phyloP scores from a whole-genome alignment of 176 grass and related monocot genomes.

The Triticum urartu region DNA sequence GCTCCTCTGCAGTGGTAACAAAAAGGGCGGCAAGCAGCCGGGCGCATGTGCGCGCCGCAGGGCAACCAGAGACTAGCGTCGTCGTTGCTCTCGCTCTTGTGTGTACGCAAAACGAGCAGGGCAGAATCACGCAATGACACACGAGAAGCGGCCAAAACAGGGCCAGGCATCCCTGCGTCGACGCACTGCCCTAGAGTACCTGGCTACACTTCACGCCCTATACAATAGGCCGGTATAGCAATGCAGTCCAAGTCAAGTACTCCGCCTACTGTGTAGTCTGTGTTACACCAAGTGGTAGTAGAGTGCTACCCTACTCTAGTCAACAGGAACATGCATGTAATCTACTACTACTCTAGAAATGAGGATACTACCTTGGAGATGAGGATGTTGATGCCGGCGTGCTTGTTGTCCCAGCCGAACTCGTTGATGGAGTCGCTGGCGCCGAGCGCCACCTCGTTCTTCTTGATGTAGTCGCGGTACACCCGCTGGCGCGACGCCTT shows the following conservation, averaged over 20 bases:
- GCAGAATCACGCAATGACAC: neutral
- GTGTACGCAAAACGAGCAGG: neutral
- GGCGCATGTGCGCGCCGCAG: neutral
- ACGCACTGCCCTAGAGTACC: neutral
- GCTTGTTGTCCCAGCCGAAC: conserved; percentile 98
- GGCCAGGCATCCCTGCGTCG: neutral
- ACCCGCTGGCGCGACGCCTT: conserved; percentile 56
- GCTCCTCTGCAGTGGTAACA: no score
- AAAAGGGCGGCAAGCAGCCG: neutral
- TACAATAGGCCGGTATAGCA: neutral
- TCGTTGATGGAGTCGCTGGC: conserved; percentile 74
- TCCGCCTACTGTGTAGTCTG: no score
- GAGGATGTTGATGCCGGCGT: conserved; percentile 93
- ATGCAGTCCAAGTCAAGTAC: no score
- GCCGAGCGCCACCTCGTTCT: conserved; percentile 75
- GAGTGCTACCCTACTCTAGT: neutral
- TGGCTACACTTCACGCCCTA: neutral
- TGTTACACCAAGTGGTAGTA: neutral
- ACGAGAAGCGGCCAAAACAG: neutral
- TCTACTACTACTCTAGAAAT: no score
- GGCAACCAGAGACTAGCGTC: neutral
- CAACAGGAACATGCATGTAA: neutral
- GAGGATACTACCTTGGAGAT: conserved; percentile 78
- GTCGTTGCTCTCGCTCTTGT: neutral
- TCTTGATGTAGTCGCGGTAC: conserved; percentile 81